These are phyloP conservation scores for Aspergillus sp. DNA, from an alignment of 2,329 filamentous ascomycete genomes.

Conservation along the genomic window DNA sequence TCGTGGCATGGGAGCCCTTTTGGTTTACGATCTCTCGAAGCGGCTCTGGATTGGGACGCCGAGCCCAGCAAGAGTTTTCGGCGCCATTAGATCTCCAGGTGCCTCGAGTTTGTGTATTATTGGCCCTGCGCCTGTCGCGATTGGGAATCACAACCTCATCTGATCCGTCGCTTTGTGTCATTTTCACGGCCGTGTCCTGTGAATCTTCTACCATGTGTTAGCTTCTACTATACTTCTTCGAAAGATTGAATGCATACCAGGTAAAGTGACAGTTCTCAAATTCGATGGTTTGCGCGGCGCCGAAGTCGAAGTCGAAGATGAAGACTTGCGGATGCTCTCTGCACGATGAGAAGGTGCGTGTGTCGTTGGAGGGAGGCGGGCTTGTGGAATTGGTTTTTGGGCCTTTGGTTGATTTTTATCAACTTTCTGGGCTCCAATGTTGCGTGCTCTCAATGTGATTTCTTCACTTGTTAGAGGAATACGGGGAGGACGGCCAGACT, in stretches of 20 bases:
- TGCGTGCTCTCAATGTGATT: neutral
- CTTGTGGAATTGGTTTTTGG: neutral
- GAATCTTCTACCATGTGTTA: neutral
- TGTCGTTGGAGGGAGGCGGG: neutral
- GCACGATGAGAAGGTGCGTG: neutral
- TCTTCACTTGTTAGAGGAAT: neutral
- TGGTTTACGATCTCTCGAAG: neutral
- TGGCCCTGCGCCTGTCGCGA: neutral
- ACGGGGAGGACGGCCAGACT: neutral
- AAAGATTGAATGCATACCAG: neutral
- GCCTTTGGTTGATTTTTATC: no score
- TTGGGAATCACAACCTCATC: conserved; percentile 22
- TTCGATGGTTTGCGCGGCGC: neutral
- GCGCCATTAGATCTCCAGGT: no score
- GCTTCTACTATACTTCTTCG: neutral
- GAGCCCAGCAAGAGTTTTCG: no score
- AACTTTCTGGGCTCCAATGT: no score
- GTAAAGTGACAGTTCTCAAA: neutral
- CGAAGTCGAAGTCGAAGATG: neutral
- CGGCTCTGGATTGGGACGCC: no score
- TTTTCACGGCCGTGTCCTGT: neutral
- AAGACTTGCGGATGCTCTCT: neutral
- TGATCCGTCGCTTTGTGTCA: conserved; percentile 18
- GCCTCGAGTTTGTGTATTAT: neutral
- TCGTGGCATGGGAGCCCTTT: neutral